These are phyloP conservation scores for Conoideocrella luteorostrata DNA, from an alignment of 2,329 filamentous ascomycete genomes.

Conservation along the genomic window DNA sequence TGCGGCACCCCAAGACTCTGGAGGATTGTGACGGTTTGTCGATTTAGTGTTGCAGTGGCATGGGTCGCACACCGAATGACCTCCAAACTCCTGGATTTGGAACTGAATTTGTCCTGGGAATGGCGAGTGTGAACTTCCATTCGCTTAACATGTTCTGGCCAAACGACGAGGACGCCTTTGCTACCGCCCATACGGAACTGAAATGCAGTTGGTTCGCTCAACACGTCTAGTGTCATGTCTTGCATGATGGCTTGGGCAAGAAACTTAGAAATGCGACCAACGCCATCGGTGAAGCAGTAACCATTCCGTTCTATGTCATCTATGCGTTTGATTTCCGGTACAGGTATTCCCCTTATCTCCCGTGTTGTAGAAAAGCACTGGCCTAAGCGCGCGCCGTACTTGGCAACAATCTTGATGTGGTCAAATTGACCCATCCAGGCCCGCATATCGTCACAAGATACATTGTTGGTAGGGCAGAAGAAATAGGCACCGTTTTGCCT, in stretches of 20 bases:
- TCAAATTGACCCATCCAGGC: constrained; percentile 80
- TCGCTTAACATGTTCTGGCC: constrained; percentile 58
- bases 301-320: constrained; percentile 63
- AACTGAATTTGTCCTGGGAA: constrained; percentile 83
- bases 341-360: constrained; percentile 58
- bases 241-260: constrained; percentile 67
- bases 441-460: constrained; percentile 72
- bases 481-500: constrained; percentile 90
- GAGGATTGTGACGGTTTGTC: constrained; percentile 84
- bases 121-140: constrained; percentile 70
- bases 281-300: constrained; percentile 81
- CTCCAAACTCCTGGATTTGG: constrained; percentile 66
- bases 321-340: constrained; percentile 54
- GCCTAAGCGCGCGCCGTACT: constrained; percentile 80
- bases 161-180: constrained; percentile 81
- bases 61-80: constrained; percentile 76
- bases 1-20: constrained; percentile 68
- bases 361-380: constrained; percentile 95
- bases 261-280: constrained; percentile 82
- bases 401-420: constrained; percentile 78
- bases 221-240: constrained; percentile 57
- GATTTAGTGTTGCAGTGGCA: constrained; percentile 74
- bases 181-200: constrained; percentile 90
- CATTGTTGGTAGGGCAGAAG: constrained; percentile 64
- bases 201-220: constrained; percentile 67